Percentiles rank a stretch among this genome's conserved stretches.
These are phyloP conservation scores for Stropharia rugosoannulata DNA, from an alignment of 768 basidiomycete genomes.

Conservation along the genomic window DNA sequence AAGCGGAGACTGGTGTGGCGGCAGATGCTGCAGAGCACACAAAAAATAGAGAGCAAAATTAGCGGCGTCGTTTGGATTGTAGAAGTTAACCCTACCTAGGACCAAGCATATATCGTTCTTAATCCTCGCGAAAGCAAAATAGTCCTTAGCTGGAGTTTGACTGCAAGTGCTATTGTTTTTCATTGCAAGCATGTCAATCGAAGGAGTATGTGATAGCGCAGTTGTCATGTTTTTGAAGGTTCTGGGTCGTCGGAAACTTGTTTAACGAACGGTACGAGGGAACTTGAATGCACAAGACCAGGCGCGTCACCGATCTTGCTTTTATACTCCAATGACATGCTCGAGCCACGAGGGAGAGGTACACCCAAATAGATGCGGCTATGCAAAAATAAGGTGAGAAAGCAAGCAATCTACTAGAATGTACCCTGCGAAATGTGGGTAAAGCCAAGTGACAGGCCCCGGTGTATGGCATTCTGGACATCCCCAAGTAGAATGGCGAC, in stretches of 20 bases:
- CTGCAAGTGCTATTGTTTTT: not conserved
- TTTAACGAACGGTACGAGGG: too few relatives aligned
- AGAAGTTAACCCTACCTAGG: constrained; percentile 53
- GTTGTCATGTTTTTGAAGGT: not conserved
- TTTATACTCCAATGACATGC: constrained; percentile 37
- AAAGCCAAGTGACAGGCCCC: constrained; percentile 6
- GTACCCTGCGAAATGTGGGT: not conserved
- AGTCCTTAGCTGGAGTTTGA: constrained; percentile 8
- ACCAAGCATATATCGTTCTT: constrained; percentile 55
- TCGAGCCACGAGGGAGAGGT: constrained; percentile 35
- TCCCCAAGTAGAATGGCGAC: not conserved
- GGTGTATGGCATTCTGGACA: not conserved
- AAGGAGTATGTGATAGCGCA: constrained; percentile 6
- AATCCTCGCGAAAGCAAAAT: constrained; percentile 60
- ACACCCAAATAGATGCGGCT: constrained; percentile 21
- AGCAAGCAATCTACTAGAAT: not conserved
- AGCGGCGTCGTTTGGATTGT: not conserved
- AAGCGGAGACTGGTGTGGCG: constrained; percentile 39
- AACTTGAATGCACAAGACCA: not conserved
- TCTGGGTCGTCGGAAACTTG: not conserved
- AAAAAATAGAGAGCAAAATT: not conserved
- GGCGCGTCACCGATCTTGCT: constrained; percentile 36
- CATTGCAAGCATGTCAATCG: constrained; percentile 2
- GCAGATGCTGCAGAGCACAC: constrained; percentile 29
- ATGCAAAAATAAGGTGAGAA: constrained; percentile 14